Evolutionary conservation across 345 rosid genomes (phyloP).

Genomic region (Euphorbia peplus): DNA sequence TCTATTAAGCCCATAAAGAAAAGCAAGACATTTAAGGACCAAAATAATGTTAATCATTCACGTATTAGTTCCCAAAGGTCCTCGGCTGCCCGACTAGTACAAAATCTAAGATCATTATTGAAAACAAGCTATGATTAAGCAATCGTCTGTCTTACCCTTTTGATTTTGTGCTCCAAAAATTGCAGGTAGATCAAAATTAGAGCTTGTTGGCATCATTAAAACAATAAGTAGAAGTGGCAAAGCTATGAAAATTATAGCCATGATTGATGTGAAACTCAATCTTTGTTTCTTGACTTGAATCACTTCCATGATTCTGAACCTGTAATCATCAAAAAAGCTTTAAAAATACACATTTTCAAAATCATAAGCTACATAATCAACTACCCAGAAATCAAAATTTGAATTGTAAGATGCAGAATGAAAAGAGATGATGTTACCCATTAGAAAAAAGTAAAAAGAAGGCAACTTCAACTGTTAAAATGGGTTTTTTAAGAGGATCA

Average conservation of each 20-base stretch:
- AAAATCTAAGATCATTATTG: no score
- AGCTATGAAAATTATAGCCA: conserved; percentile 10
- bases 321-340: neutral
- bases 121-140: no score
- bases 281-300: neutral
- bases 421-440: neutral
- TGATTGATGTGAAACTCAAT: neutral
- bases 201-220: conserved; percentile 1
- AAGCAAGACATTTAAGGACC: no score
- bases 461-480: neutral
- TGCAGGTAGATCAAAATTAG: neutral
- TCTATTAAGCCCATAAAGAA: no score
- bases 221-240: conserved; percentile 13
- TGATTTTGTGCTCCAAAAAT: no score
- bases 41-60: no score
- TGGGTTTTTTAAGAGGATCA: no score
- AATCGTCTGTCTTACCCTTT: no score
- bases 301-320: conserved; percentile 11
- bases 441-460: neutral
- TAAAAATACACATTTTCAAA: neutral
- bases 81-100: no score
- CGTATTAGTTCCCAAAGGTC: no score
- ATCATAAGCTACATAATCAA: neutral
- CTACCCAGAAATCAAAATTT: neutral
- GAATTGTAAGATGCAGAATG: neutral